Evolutionary conservation across 139 green algal species (phyloP).

Genomic region (Haematococcus lacustris): DNA sequence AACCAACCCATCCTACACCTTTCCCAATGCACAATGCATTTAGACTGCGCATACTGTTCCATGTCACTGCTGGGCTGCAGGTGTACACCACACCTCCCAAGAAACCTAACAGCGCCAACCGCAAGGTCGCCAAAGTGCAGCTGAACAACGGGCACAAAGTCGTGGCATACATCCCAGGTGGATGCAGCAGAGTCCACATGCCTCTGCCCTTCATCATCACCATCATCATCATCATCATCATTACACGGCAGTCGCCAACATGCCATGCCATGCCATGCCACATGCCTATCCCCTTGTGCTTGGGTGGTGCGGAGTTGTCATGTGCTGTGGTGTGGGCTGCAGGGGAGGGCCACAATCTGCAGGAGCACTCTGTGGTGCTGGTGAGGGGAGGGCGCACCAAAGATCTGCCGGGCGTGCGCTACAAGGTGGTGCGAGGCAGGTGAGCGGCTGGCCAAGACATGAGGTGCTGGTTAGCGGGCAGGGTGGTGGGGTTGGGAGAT

Average conservation of each 20-base stretch:
- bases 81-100: slow-evolving; percentile 52
- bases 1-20: not conserved
- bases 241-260: not conserved
- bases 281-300: not conserved
- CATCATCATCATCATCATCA: not conserved
- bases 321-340: not conserved
- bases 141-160: slow-evolving; percentile 45
- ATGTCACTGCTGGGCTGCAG: not conserved
- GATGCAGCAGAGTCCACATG: not conserved
- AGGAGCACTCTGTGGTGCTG: slow-evolving; percentile 83
- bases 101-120: slow-evolving; percentile 59
- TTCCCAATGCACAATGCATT: not conserved
- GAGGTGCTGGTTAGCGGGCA: not conserved
- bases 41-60: not conserved
- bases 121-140: slow-evolving; percentile 40
- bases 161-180: slow-evolving; percentile 47
- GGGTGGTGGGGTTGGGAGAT: not conserved
- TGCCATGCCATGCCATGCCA: not conserved
- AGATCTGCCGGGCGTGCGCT: slow-evolving; percentile 66
- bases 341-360: slow-evolving; percentile 53
- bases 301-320: not conserved
- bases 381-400: slow-evolving; percentile 69
- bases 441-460: not conserved
- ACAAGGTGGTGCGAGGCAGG: slow-evolving; percentile 8
- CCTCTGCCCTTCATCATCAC: not conserved